These are phyloP conservation scores for Boletus subcaerulescens DNA, from an alignment of 768 basidiomycete species.

Conservation along the genomic window DNA sequence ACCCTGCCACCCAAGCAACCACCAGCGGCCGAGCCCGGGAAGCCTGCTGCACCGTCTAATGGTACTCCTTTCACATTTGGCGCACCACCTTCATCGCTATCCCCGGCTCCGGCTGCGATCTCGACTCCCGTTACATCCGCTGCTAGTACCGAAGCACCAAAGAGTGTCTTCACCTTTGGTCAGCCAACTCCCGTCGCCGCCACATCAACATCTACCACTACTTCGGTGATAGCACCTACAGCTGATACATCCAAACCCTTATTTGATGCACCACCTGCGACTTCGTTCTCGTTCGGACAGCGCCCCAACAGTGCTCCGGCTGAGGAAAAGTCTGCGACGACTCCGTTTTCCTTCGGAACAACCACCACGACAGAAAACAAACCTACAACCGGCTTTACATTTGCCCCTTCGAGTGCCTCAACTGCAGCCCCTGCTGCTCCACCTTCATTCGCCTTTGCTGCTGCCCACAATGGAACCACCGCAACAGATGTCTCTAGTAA, in stretches of 20 bases:
- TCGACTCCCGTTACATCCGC: slow-evolving; percentile 11
- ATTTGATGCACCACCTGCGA: slow-evolving; percentile 33
- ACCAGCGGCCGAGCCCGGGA: slow-evolving; percentile 1
- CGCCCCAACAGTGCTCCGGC: slow-evolving; percentile 20
- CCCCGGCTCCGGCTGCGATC: neutral
- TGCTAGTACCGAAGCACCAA: slow-evolving; percentile 27
- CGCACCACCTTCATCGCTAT: slow-evolving; percentile 11
- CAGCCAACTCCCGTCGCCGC: slow-evolving; percentile 11
- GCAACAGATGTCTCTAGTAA: slow-evolving; percentile 46
- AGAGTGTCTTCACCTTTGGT: slow-evolving; percentile 34
- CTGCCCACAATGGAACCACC: slow-evolving; percentile 33
- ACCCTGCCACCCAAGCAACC: slow-evolving; percentile 11
- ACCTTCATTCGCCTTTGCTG: slow-evolving; percentile 47
- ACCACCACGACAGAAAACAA: slow-evolving; percentile 37
- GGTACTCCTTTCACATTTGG: slow-evolving; percentile 29
- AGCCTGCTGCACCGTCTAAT: slow-evolving; percentile 5
- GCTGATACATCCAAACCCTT: slow-evolving; percentile 41
- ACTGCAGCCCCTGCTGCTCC: slow-evolving; percentile 33
- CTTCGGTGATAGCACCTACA: slow-evolving; percentile 11
- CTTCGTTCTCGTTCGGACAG: slow-evolving; percentile 46
- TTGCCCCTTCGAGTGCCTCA: slow-evolving; percentile 38
- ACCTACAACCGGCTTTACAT: slow-evolving; percentile 39
- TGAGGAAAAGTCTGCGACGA: slow-evolving; percentile 22
- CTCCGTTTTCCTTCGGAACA: slow-evolving; percentile 30
- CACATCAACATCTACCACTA: slow-evolving; percentile 6